phyloP scores from a whole-genome alignment of 345 rosid species.

The Diplotaxis tenuifolia region DNA sequence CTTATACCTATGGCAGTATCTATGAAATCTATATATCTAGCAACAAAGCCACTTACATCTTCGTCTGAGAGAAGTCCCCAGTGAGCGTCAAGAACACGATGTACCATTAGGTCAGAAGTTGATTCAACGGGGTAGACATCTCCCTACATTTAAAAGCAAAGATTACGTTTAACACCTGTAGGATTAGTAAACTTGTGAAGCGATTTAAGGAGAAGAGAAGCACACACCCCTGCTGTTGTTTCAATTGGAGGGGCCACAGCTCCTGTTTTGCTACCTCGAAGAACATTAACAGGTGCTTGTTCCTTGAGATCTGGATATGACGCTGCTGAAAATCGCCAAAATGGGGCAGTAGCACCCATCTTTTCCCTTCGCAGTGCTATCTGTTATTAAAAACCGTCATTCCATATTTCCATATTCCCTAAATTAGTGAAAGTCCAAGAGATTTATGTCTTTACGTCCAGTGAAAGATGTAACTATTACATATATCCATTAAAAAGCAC shows the following conservation, averaged over 20 bases:
- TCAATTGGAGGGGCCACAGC: slow-evolving; percentile 40
- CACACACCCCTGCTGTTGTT: slow-evolving; percentile 55
- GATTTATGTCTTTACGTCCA: slow-evolving; percentile 9
- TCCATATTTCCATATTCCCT: slow-evolving; percentile 6
- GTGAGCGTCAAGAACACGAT: slow-evolving; percentile 77
- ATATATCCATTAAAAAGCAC: slow-evolving; percentile 11
- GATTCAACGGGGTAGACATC: slow-evolving; percentile 81
- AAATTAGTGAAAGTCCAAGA: slow-evolving; percentile 7
- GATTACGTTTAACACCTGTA: slow-evolving; percentile 2
- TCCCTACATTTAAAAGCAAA: slow-evolving; percentile 47
- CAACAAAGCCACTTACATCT: slow-evolving; percentile 50
- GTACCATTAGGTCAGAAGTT: slow-evolving; percentile 41
- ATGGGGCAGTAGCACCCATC: slow-evolving; percentile 89
- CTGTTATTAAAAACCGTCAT: slow-evolving; percentile 39
- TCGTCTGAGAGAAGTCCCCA: slow-evolving; percentile 81
- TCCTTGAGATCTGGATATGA: slow-evolving; percentile 91
- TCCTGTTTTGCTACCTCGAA: slow-evolving; percentile 45
- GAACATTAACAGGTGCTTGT: slow-evolving; percentile 42
- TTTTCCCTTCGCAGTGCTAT: slow-evolving; percentile 92
- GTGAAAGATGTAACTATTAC: slow-evolving; percentile 6
- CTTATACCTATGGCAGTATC: background rate
- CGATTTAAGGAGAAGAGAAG: slow-evolving; percentile 32
- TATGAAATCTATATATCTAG: slow-evolving; percentile 1
- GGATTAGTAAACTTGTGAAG: background rate
- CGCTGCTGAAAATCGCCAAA: slow-evolving; percentile 96